Percentiles rank a stretch among this genome's conserved stretches.
phyloP scores from a whole-genome alignment of 1,284 basidiomycete genomes.

The Ceratorhiza oryzae-sativae region DNA sequence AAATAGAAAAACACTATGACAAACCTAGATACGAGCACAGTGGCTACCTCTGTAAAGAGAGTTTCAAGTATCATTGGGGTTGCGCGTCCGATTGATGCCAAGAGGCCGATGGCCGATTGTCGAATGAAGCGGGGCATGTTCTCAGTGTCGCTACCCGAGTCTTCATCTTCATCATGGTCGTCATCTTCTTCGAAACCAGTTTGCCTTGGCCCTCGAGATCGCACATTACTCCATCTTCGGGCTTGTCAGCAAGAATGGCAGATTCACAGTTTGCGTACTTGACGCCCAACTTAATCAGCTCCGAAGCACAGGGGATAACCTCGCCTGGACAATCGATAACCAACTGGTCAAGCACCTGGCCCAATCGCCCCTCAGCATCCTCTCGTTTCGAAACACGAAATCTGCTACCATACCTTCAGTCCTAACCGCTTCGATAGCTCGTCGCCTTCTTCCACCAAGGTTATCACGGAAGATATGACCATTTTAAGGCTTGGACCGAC shows the following conservation, averaged over 20 bases:
- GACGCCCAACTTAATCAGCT: conserved; percentile 72
- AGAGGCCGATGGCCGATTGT: conserved; percentile 88
- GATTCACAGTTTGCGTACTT: conserved; percentile 93
- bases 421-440: conserved; percentile 81
- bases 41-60: conserved; percentile 85
- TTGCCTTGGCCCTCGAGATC: too few species aligned
- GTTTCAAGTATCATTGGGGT: conserved; percentile 82
- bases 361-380: too few species aligned
- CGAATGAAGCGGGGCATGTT: conserved; percentile 98
- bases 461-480: conserved; percentile 72
- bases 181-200: conserved; percentile 61
- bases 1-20: background rate
- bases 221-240: too few species aligned
- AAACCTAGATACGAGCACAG: conserved; percentile 79
- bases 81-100: conserved; percentile 84
- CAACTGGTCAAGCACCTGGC: conserved; percentile 81
- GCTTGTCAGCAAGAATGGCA: conserved; percentile 89
- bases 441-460: conserved; percentile 71
- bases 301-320: conserved; percentile 71
- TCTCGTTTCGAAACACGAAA: conserved; percentile 24
- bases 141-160: conserved; percentile 97
- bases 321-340: conserved; percentile 85
- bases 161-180: conserved; percentile 69
- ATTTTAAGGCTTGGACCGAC: conserved; percentile 65
- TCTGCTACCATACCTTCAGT: conserved; percentile 63